Base-by-base conservation (phyloP, 306 rosid genomes). In the Argentina anserina region DNA sequence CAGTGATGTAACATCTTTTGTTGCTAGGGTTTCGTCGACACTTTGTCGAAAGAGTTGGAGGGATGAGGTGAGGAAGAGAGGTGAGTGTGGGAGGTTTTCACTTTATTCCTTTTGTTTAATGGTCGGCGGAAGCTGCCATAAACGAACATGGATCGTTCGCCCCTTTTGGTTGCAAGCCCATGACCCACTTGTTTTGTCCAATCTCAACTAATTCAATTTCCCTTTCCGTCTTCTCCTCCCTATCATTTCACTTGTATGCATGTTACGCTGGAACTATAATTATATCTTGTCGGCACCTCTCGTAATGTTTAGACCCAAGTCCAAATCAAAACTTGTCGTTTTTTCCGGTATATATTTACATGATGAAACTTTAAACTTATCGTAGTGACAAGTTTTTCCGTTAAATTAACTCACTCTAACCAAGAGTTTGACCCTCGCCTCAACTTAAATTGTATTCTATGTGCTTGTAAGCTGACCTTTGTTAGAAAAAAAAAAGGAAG, bases 111-210 rank as follows among this genome's bases (percentile, higher is more conserved):
- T 81, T 78, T 84, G 86, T 88, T 83, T 82, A 81, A 39, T 9
- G 70, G 75, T 71, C 81, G 76, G 71, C 77, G 65, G 70, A 45
- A 47, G 69, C 52, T 70, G 73, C 75, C 72, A 84, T 62, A 55
- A 65, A 43, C 63, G 75, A 74, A 42, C 58, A 75, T 83, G 88
- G 85, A 69, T 53, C 79, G 56, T 65, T 78, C 74, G 37, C 46
- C 17, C 20, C 52, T 74, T 84, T 76, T 62, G 55, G 76, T 79
- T 81, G 66, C 71, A 72, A 61, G 20, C 76, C 75, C 50, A 74
- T 80, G 92, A 65, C 89, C 96, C 92, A 85, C 96, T 77, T 75
- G 96, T 88, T 81, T 84, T 87, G 96, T 87, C 90, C 80, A 65
- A 60, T 58, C 11, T 80, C 33, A 53, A 80, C 79, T 62, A 28